These are phyloP conservation scores for Calvatia gigantea DNA, from an alignment of 768 basidiomycete species.

Conservation along the genomic window DNA sequence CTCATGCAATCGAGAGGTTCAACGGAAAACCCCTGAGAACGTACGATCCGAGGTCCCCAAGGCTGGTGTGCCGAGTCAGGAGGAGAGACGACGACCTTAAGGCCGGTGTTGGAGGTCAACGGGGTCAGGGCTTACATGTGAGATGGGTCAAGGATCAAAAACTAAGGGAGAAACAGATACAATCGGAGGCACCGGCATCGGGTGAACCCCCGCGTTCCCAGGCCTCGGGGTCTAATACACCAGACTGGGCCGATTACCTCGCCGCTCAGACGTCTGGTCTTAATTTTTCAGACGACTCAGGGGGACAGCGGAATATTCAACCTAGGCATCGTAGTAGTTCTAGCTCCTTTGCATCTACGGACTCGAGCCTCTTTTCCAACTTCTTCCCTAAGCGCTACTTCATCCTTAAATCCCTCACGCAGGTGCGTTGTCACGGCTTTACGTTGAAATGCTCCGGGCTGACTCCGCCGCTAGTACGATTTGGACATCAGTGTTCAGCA, in stretches of 20 bases:
- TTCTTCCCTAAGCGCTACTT: slow-evolving; percentile 90
- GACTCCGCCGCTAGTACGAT: slow-evolving; percentile 49
- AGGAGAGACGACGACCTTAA: slow-evolving; percentile 80
- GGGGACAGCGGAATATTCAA: slow-evolving; percentile 18
- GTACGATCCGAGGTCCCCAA: slow-evolving; percentile 66
- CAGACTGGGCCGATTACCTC: slow-evolving; percentile 23
- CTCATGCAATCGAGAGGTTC: slow-evolving; percentile 65
- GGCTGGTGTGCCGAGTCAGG: slow-evolving; percentile 80
- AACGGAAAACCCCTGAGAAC: slow-evolving; percentile 71
- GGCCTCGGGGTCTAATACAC: not conserved
- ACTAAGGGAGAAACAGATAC: slow-evolving; percentile 28
- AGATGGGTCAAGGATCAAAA: slow-evolving; percentile 73
- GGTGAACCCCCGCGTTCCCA: slow-evolving; percentile 21
- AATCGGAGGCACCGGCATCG: slow-evolving; percentile 18
- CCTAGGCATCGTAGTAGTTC: slow-evolving; percentile 51
- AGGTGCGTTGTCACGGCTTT: slow-evolving; percentile 40
- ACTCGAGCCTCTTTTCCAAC: slow-evolving; percentile 69
- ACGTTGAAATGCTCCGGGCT: not conserved
- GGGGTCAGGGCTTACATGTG: slow-evolving; percentile 80
- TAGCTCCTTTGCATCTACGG: slow-evolving; percentile 75
- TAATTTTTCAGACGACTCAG: slow-evolving; percentile 43
- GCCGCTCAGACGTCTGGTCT: slow-evolving; percentile 23
- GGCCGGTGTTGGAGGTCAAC: slow-evolving; percentile 89
- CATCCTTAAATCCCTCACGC: slow-evolving; percentile 84
- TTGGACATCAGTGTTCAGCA: slow-evolving; percentile 75